A percentile compares a stretch with the other conserved stretches of the same genome.
phyloP scores from a whole-genome alignment of 2,329 filamentous ascomycete species.

The Apiospora pterosperma region DNA sequence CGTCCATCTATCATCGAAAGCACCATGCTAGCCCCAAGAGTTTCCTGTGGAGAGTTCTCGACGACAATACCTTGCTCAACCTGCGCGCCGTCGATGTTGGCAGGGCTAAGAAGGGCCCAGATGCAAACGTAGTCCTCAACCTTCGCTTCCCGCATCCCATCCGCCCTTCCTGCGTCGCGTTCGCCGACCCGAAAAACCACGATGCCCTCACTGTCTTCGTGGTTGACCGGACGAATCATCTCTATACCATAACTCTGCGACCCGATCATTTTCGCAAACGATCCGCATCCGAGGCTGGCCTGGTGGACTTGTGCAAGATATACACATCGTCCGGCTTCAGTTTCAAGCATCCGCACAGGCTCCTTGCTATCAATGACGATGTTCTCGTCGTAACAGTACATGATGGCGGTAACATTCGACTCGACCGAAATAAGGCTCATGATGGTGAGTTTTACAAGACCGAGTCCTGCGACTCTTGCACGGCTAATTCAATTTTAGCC shows the following conservation, averaged over 20 bases:
- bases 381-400: constrained; percentile 78
- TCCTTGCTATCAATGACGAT: constrained; percentile 70
- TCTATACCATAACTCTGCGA: constrained; percentile 81
- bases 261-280: constrained; percentile 77
- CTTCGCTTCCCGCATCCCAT: constrained; percentile 75
- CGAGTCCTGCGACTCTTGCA: not conserved
- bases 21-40: constrained; percentile 73
- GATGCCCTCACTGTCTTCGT: constrained; percentile 58
- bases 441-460: constrained; percentile 37
- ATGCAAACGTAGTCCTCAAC: constrained; percentile 72
- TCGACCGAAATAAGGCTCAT: constrained; percentile 56
- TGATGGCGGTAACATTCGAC: constrained; percentile 70
- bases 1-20: constrained; percentile 81
- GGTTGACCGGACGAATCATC: constrained; percentile 67
- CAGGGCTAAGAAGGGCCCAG: constrained; percentile 60
- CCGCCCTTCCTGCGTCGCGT: constrained; percentile 72
- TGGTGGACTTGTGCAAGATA: constrained; percentile 74
- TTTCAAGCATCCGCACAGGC: constrained; percentile 76
- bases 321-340: constrained; percentile 68
- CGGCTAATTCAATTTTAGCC: constrained; percentile 23
- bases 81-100: constrained; percentile 79
- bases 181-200: constrained; percentile 73
- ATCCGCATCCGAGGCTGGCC: constrained; percentile 65
- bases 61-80: constrained; percentile 76
- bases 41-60: constrained; percentile 87